Evolutionary conservation across 2,329 filamentous ascomycete genomes (phyloP), one percentile per base, ranked within the genome.

Genomic region (Claviceps cyperi): DNA sequence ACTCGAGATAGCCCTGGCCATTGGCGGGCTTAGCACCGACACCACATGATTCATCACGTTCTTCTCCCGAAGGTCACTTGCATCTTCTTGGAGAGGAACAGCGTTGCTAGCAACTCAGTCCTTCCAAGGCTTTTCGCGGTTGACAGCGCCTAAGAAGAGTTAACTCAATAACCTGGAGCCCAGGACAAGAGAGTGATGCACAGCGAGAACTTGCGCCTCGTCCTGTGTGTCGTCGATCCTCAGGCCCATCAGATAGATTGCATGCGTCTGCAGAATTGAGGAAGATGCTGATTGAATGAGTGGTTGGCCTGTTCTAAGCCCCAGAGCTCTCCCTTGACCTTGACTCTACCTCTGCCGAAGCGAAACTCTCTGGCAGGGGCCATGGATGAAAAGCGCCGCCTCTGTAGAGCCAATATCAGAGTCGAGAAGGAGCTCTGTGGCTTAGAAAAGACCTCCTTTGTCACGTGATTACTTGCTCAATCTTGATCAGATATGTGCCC

Each of bases 161-260:
- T 57, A 56, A 58, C 63, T 71, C 77, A 72, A 81, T 81, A 78
- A 75, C 66, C 71, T 65, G 71, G 69, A 69, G 69, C 66, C 67
- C 66, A 66, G 65, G 70, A 68, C 67, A 66, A 68, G 63, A 67
- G 5, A 66, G 66, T 65, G 67, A 65, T 69, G 66, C 43, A 47
- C 19, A 15, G 71, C 74, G 72, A 69, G 73, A 71, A 60, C 66
- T 72, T 72, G 70, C 69, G 66, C 69, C 75, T 74, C 71, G 67
- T 64, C 71, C 76, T 71, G 66, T 69, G 64, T 75, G 75, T 67
- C 73, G 69, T 62, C 70, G 66, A 58, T 65, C 68, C 56, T 69
- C 71, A 55, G 68, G 64, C 58, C 73, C 71, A 50, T 67, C 72
- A 54, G 58, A 65, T 53, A 61, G 62, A 61, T 28, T 22, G 22